phyloP scores from a whole-genome alignment of 2,329 filamentous ascomycete genomes.

The Fusarium sp. region DNA sequence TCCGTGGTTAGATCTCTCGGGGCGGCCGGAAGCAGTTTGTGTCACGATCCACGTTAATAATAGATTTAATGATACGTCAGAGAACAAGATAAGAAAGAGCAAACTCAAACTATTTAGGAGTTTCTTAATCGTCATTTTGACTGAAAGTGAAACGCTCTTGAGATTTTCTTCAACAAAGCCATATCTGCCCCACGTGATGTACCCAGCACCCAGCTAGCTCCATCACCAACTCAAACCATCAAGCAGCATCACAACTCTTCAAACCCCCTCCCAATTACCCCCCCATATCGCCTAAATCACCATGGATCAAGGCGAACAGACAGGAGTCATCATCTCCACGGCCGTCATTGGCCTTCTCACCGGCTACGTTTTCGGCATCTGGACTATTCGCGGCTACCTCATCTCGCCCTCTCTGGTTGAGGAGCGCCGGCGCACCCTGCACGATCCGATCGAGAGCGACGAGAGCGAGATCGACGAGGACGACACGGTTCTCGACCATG shows the following conservation, averaged over 20 bases:
- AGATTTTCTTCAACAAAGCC: neutral
- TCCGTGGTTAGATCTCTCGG: neutral
- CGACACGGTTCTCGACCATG: constrained; percentile 72
- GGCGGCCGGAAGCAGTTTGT: constrained; percentile 7
- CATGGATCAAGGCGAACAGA: constrained; percentile 58
- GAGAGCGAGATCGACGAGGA: constrained; percentile 76
- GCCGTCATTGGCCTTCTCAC: constrained; percentile 79
- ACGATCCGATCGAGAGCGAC: constrained; percentile 75
- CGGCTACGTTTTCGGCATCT: constrained; percentile 86
- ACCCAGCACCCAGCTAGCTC: constrained; percentile 25
- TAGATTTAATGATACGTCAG: neutral
- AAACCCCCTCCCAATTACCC: neutral
- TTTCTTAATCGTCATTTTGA: neutral
- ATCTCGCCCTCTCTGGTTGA: constrained; percentile 68
- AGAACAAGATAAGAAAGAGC: neutral
- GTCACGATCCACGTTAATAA: neutral
- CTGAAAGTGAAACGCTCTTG: constrained; percentile 1
- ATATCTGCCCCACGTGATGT: constrained; percentile 40
- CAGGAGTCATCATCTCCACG: constrained; percentile 77
- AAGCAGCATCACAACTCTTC: constrained; percentile 17
- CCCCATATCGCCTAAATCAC: constrained; percentile 32
- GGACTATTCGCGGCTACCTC: constrained; percentile 72
- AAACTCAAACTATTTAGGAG: neutral
- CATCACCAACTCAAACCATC: constrained; percentile 23
- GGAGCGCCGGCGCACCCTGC: constrained; percentile 67